phyloP scores from a whole-genome alignment of 441 rosid genomes.

The Adansonia grandidieri region DNA sequence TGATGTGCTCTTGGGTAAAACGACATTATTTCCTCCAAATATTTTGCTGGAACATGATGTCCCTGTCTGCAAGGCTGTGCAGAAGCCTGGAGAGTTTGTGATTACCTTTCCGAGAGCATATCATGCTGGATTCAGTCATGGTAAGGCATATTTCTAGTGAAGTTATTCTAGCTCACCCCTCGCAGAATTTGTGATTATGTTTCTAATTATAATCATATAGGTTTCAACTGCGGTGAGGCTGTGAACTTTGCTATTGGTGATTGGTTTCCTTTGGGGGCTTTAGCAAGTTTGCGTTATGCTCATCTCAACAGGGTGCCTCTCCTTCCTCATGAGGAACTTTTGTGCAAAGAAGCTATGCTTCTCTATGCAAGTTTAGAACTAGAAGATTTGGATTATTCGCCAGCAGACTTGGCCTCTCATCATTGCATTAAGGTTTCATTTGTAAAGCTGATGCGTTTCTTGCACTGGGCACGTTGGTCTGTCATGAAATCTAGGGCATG shows the following conservation, averaged over 20 bases:
- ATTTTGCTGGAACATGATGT: constrained; percentile 80
- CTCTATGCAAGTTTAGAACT: constrained; percentile 52
- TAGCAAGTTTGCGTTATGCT: constrained; percentile 93
- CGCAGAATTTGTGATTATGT: constrained; percentile 20
- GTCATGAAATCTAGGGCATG: constrained; percentile 70
- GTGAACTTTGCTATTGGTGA: constrained; percentile 98
- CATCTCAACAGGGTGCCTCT: constrained; percentile 86
- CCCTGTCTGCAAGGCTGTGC: constrained; percentile 96
- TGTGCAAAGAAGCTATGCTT: constrained; percentile 95
- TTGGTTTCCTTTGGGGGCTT: constrained; percentile 96
- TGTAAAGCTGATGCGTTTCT: constrained; percentile 82
- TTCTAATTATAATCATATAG: constrained; percentile 42
- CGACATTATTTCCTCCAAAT: constrained; percentile 95
- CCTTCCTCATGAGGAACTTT: constrained; percentile 96
- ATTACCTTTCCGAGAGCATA: constrained; percentile 96
- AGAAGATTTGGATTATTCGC: constrained; percentile 63
- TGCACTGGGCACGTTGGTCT: constrained; percentile 85
- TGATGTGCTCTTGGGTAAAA: constrained; percentile 96
- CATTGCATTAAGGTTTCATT: constrained; percentile 67
- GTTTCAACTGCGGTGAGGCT: constrained; percentile 99
- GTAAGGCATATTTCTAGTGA: constrained; percentile 42
- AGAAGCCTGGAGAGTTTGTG: constrained; percentile 95
- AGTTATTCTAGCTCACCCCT: constrained; percentile 9
- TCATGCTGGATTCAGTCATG: constrained; percentile 99
- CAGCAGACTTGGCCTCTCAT: constrained; percentile 64